Percentiles rank a stretch among this genome's conserved stretches.
These are phyloP conservation scores for Pleurotus cornucopiae DNA, from an alignment of 768 basidiomycete species.

Conservation along the genomic window DNA sequence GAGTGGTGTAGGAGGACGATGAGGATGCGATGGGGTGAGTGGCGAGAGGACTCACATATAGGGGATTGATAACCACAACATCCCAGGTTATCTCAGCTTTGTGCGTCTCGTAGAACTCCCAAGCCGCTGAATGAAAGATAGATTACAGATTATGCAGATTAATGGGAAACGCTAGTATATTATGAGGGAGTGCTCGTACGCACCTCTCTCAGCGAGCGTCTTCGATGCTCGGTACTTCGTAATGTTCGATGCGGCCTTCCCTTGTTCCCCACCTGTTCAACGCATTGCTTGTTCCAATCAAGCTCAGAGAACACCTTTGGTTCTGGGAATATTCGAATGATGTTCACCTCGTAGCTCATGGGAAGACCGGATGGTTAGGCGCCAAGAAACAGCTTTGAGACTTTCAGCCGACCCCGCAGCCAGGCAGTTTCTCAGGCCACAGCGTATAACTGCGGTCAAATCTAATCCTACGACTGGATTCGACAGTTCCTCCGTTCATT, in stretches of 20 bases:
- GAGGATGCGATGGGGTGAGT: neutral
- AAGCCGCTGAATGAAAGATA: constrained; percentile 28
- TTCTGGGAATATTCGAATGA: constrained; percentile 17
- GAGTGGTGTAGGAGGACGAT: neutral
- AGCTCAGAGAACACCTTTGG: constrained; percentile 37
- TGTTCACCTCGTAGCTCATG: too few relatives aligned
- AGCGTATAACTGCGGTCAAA: too few relatives aligned
- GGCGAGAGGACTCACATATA: constrained; percentile 29
- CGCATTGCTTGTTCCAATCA: constrained; percentile 58
- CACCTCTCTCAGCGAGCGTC: constrained; percentile 54
- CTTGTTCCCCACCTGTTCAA: constrained; percentile 44
- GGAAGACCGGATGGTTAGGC: too few relatives aligned
- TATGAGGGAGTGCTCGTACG: neutral
- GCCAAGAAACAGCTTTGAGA: too few relatives aligned
- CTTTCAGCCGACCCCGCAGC: too few relatives aligned
- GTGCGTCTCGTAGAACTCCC: constrained; percentile 33
- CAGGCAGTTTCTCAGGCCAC: too few relatives aligned
- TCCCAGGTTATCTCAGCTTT: constrained; percentile 45
- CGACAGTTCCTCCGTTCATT: too few relatives aligned
- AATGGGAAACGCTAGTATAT: too few relatives aligned
- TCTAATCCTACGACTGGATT: too few relatives aligned
- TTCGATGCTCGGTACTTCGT: constrained; percentile 58
- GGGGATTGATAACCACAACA: constrained; percentile 47
- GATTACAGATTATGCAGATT: too few relatives aligned
- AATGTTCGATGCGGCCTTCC: constrained; percentile 32